Evolutionary conservation across 352 stramenopile species (phyloP), one percentile per base, ranked within the genome.

Genomic region (Phytophthora ohioensis): DNA sequence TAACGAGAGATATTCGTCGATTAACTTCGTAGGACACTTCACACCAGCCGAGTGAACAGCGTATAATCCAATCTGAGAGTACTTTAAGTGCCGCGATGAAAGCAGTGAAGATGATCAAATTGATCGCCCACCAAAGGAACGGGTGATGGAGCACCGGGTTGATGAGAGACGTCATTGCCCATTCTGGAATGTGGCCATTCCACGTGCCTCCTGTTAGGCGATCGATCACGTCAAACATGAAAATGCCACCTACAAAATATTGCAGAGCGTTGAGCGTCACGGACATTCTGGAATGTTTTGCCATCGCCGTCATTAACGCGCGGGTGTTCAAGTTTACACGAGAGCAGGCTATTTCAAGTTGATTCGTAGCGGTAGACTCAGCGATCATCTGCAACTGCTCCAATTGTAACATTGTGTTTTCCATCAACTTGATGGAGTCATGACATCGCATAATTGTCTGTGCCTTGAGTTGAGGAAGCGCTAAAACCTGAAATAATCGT

Each of bases 391-490:
- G 91, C 9, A 99, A 71, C 49, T 98, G 91, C 57, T 98, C 93
- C 27, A 99, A 85, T 55, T 98, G 94, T 12, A 94, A 79, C 79
- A 97, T 92, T 11, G 94, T 94, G 67, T 96, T 96, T 54, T 90
- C 85, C 76, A 99, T 94, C 41, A 98, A 93, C 64, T 99, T 99
- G 69, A 98, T 98, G 9, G 98, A 91, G 78, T 99, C 97, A 51
- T 96, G 96, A 39, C 94, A 97, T 15, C 97, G 89, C 71, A 97
- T 85, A 54, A 98, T 86, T 1, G 98, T 96, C 72, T 99, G 93
- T 2, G 86, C 79, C 59, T 95, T 92, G 34, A 93, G 77, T 32
- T 86, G 82, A 48, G 88, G 86, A 34, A 99, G 88, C 63, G 98
- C 88, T 30, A 99, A 78, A n/a, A 97, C 85, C 51, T 98, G 86